phyloP scores from a whole-genome alignment of 1,139 yeast genomes.

The Pichia sp. region DNA sequence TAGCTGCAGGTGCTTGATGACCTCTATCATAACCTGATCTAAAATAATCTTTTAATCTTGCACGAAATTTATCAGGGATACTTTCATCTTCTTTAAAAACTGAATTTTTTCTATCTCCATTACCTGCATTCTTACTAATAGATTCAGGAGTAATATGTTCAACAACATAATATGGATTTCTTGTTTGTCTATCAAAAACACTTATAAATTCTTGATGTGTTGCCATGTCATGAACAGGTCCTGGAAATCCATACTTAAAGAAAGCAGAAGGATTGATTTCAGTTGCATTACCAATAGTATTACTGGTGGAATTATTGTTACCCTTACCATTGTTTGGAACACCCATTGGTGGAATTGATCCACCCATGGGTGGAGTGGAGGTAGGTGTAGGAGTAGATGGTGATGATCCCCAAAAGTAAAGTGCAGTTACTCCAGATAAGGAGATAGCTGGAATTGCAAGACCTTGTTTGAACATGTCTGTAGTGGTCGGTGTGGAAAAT shows the following conservation, averaged over 20 bases:
- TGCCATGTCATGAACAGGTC: slow-evolving; percentile 82
- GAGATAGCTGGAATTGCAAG: slow-evolving; percentile 19
- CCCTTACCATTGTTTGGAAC: slow-evolving; percentile 10
- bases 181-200: slow-evolving; percentile 76
- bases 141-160: slow-evolving; percentile 86
- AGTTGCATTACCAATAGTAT: not conserved
- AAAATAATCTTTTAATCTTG: slow-evolving; percentile 74
- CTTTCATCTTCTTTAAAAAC: slow-evolving; percentile 80
- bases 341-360: slow-evolving; percentile 13
- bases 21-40: slow-evolving; percentile 97
- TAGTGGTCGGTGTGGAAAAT: not conserved
- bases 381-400: slow-evolving; percentile 15
- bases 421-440: slow-evolving; percentile 22
- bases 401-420: slow-evolving; percentile 26
- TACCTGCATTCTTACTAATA: slow-evolving; percentile 37
- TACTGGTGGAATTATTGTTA: not conserved
- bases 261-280: slow-evolving; percentile 63
- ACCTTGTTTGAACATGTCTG: slow-evolving; percentile 16
- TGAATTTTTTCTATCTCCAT: slow-evolving; percentile 73
- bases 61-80: slow-evolving; percentile 76
- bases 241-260: slow-evolving; percentile 89
- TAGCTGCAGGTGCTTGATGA: slow-evolving; percentile 97
- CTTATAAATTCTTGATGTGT: slow-evolving; percentile 71
- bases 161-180: slow-evolving; percentile 79
- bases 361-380: slow-evolving; percentile 13